Conservation (phyloP, 345 rosid genomes). For the Aethionema arabicum region DNA sequence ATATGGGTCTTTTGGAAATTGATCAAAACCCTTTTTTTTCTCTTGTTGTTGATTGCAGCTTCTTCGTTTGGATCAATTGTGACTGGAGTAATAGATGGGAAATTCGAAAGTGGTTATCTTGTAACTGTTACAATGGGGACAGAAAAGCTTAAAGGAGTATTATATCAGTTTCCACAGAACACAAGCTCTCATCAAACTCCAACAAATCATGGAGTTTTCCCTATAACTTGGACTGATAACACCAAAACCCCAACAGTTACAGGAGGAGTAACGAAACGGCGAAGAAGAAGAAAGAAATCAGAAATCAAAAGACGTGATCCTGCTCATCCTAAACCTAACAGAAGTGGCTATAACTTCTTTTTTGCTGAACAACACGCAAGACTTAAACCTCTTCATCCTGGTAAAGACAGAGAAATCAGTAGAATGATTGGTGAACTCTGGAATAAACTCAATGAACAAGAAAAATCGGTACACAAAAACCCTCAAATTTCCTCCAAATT, state of each 20-base stretch:
- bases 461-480: slow-evolving; percentile 47
- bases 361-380: slow-evolving; percentile 94
- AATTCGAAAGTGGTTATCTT: slow-evolving; percentile 86
- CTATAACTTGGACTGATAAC: too few species aligned
- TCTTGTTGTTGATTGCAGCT: slow-evolving; percentile 33
- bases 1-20: too few species aligned
- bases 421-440: slow-evolving; percentile 93
- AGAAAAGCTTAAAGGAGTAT: slow-evolving; percentile 78
- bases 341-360: slow-evolving; percentile 96
- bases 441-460: slow-evolving; percentile 67
- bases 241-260: slow-evolving; percentile 21
- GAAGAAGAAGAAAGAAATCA: slow-evolving; percentile 80
- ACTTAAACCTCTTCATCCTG: slow-evolving; percentile 87
- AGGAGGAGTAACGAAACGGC: slow-evolving; percentile 53
- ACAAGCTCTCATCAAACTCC: slow-evolving; percentile 41
- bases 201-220: slow-evolving; percentile 36
- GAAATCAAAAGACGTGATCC: slow-evolving; percentile 96
- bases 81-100: slow-evolving; percentile 83
- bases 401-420: slow-evolving; percentile 92
- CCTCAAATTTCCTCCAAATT: background rate
- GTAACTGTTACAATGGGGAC: slow-evolving; percentile 77
- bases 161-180: slow-evolving; percentile 47
- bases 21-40: background rate
- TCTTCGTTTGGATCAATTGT: slow-evolving; percentile 54
- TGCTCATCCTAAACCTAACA: slow-evolving; percentile 85